Base-by-base conservation (phyloP, 2,329 filamentous ascomycete genomes). In the Aspergillus ochraceoroseus region DNA sequence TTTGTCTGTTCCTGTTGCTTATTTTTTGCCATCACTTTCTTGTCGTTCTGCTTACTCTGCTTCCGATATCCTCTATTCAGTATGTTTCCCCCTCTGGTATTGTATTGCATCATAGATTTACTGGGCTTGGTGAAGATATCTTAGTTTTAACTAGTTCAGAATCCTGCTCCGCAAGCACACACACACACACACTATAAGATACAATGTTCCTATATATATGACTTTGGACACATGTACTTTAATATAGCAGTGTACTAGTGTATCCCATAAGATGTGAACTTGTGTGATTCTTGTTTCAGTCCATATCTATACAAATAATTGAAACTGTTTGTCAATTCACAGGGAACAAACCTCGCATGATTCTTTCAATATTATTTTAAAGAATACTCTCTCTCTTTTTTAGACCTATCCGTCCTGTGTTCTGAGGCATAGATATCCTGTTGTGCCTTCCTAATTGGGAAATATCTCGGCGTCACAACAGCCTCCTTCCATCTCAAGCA, bases 371-470 rank as follows among this genome's bases (percentile, higher is more conserved):
- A 9, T 26, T 19, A 15, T 18, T 30, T 33, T 19, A 23, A 20
- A 12, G 9, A 22, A 17, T 12, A n/a, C 11, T 29, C 18, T 29
- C 11, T 33, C 12, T 26, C 11, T 18, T 17, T 12, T 15, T 15
- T 32, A 7, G n/a, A 11, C 5, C 13, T 15, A 20, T 8, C 14
- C 18, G 8, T 22, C 18, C n/a, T n/a, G n/a, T n/a, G n/a, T n/a
- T n/a, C n/a, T n/a, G n/a, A 23, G 18, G 5, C 9, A 22, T 25
- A n/a, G n/a, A n/a, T n/a, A 9, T 25, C 11, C 8, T 29, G 2
- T 4, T n/a, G 30, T 28, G 19, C 31, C 36, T 44, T 34, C 32
- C 32, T 7, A 17, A 28, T 31, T 19, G 25, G 26, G 29, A 35
- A 19, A 14, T n/a, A 20, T 27, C 15, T 11, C n/a, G 18, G 20